A percentile compares a stretch with the other conserved stretches of the same genome.
Conservation (phyloP, 2,329 filamentous ascomycete genomes). For the Myriosclerotinia curreyana region DNA sequence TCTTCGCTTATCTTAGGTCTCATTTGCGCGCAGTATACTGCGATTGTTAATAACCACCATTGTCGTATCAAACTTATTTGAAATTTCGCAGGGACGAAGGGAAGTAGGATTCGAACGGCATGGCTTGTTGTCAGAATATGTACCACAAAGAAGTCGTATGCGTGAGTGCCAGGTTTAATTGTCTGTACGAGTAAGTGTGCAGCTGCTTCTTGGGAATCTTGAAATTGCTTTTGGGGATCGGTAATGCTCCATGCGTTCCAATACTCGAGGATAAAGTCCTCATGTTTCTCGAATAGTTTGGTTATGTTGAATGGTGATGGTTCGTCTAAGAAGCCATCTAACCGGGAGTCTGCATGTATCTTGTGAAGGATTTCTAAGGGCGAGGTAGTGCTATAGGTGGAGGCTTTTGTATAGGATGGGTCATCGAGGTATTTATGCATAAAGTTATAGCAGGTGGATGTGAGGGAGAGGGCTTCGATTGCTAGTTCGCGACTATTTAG, state of each 20-base stretch:
- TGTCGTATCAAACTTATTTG: constrained; percentile 74
- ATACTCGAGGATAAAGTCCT: constrained; percentile 73
- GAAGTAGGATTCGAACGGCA: constrained; percentile 80
- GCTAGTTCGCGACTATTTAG: constrained; percentile 79
- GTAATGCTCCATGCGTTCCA: constrained; percentile 83
- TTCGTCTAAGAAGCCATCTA: constrained; percentile 62
- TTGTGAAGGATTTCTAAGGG: constrained; percentile 69
- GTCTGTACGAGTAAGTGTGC: constrained; percentile 61
- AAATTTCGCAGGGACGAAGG: constrained; percentile 67
- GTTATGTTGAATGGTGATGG: constrained; percentile 62
- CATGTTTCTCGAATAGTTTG: constrained; percentile 64
- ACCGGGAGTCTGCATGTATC: constrained; percentile 64
- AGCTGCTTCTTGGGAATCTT: constrained; percentile 63
- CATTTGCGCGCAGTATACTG: constrained; percentile 72
- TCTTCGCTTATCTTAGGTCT: constrained; percentile 70
- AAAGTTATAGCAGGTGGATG: constrained; percentile 56
- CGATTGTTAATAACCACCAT: constrained; percentile 84
- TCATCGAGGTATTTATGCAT: constrained; percentile 70
- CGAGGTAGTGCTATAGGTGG: constrained; percentile 58
- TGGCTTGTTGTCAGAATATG: constrained; percentile 84
- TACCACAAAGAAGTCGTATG: constrained; percentile 80
- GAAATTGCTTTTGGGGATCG: constrained; percentile 71
- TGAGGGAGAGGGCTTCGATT: constrained; percentile 79
- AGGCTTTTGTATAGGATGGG: constrained; percentile 63
- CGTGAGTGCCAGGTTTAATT: constrained; percentile 54